Conservation (phyloP, 768 basidiomycete species). For the Russula earlei region DNA sequence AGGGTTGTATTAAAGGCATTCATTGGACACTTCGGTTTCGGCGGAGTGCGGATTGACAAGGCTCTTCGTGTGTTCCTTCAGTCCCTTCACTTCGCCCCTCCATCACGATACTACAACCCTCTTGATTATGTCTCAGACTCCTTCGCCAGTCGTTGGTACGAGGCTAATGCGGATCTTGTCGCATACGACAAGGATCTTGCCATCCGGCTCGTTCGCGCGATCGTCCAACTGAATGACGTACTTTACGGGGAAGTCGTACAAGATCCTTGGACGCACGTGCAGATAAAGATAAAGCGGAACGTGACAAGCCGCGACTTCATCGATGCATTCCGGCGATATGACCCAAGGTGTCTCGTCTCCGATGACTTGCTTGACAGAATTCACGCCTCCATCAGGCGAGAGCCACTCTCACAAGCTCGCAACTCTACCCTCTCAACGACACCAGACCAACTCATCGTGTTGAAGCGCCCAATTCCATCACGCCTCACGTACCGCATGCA, state of each 20-base stretch:
- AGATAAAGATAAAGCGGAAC: conserved; percentile 44
- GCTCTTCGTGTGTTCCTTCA: conserved; percentile 86
- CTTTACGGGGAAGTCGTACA: conserved; percentile 67
- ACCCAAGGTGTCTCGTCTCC: conserved; percentile 57
- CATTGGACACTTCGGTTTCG: conserved; percentile 81
- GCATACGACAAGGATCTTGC: conserved; percentile 79
- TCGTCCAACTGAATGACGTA: conserved; percentile 83
- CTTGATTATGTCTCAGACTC: conserved; percentile 71
- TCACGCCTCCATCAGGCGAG: conserved; percentile 66
- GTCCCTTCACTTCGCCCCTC: conserved; percentile 58
- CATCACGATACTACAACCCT: conserved; percentile 31
- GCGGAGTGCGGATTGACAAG: conserved; percentile 74
- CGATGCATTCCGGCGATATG: conserved; percentile 72
- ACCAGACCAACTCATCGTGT: conserved; percentile 49
- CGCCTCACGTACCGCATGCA: conserved; percentile 81
- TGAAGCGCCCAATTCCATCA: conserved; percentile 66
- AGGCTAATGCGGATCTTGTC: conserved; percentile 70
- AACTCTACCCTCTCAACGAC: conserved; percentile 30
- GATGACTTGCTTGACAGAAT: conserved; percentile 71
- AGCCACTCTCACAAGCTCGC: conserved; percentile 65
- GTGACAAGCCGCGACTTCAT: conserved; percentile 73
- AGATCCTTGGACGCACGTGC: conserved; percentile 45
- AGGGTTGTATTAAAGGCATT: conserved; percentile 73
- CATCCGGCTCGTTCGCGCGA: conserved; percentile 63
- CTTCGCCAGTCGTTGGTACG: conserved; percentile 85